Percentiles rank a stretch among this genome's conserved stretches.
Conservation (phyloP, 2,329 filamentous ascomycete genomes). For the Sporothrix curviconia region DNA sequence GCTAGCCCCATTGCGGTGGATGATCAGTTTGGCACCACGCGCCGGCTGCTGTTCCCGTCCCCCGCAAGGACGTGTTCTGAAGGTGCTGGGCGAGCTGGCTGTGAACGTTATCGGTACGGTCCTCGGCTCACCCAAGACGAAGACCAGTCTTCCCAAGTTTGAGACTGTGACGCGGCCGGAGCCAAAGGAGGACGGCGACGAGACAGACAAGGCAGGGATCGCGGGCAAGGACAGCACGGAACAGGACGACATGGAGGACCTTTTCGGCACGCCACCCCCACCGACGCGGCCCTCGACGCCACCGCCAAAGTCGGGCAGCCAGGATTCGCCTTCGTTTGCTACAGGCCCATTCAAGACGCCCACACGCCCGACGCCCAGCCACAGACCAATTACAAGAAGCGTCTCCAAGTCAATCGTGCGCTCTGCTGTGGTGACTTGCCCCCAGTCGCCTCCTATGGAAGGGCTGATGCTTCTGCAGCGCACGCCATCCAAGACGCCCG, state of each 20-base stretch:
- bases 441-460: slow-evolving; percentile 37
- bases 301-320: slow-evolving; percentile 34
- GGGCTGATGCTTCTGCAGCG: slow-evolving; percentile 33
- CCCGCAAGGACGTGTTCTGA: slow-evolving; percentile 60
- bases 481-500: slow-evolving; percentile 43
- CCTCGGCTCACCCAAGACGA: slow-evolving; percentile 28
- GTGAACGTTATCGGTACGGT: slow-evolving; percentile 39
- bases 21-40: slow-evolving; percentile 49
- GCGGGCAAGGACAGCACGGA: slow-evolving; percentile 36
- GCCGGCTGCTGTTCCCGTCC: slow-evolving; percentile 70
- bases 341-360: slow-evolving; percentile 53
- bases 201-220: too few relatives aligned
- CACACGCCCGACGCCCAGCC: slow-evolving; percentile 53
- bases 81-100: slow-evolving; percentile 52
- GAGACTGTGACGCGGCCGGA: slow-evolving; percentile 11
- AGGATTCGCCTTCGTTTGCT: slow-evolving; percentile 28
- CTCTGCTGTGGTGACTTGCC: slow-evolving; percentile 33
- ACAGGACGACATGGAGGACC: slow-evolving; percentile 35
- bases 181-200: slow-evolving; percentile 28
- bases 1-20: slow-evolving; percentile 51
- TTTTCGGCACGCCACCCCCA: slow-evolving; percentile 57
- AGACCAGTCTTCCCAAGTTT: slow-evolving; percentile 20
- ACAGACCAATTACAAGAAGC: slow-evolving; percentile 55
- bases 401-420: slow-evolving; percentile 48
- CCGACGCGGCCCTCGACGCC: slow-evolving; percentile 42